Conservation (phyloP, 2,329 filamentous ascomycete species). For the Fusarium guadeloupense region DNA sequence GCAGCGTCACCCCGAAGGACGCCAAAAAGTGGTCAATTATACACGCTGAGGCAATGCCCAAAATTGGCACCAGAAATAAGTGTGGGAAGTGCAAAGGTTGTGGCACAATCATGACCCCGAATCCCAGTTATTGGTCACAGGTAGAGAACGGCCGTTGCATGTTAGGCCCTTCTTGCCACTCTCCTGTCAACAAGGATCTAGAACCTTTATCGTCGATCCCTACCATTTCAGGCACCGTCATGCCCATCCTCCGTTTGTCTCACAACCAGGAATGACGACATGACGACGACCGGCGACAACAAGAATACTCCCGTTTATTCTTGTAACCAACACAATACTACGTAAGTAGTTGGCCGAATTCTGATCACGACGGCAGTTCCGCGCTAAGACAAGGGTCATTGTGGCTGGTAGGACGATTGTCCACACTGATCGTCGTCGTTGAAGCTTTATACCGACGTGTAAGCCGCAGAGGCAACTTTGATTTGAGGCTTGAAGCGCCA, state of each 20-base stretch:
- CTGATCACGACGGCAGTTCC: neutral
- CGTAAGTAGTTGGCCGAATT: slow-evolving; percentile 9
- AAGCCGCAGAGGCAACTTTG: slow-evolving; percentile 6
- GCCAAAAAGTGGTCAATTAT: slow-evolving; percentile 4
- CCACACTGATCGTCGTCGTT: slow-evolving; percentile 9
- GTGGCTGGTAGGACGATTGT: slow-evolving; percentile 27
- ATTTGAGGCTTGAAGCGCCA: slow-evolving; percentile 16
- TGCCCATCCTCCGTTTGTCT: slow-evolving; percentile 28
- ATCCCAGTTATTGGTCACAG: slow-evolving; percentile 28
- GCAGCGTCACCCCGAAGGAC: neutral
- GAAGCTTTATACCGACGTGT: slow-evolving; percentile 8
- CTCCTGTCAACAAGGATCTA: slow-evolving; percentile 36
- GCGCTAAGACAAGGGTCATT: slow-evolving; percentile 8
- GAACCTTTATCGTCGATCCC: slow-evolving; percentile 34
- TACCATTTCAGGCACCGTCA: slow-evolving; percentile 25
- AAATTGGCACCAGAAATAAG: slow-evolving; percentile 14
- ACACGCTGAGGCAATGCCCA: neutral
- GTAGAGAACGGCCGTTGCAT: slow-evolving; percentile 20
- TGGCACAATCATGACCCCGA: slow-evolving; percentile 24
- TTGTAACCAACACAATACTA: slow-evolving; percentile 7
- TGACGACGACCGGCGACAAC: slow-evolving; percentile 23
- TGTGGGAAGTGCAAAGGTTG: slow-evolving; percentile 28
- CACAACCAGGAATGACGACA: slow-evolving; percentile 38
- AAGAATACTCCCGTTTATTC: slow-evolving; percentile 11
- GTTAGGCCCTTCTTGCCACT: slow-evolving; percentile 37